A percentile compares a stretch with the other conserved stretches of the same genome.
Evolutionary conservation across 1,284 basidiomycete genomes (phyloP).

Genomic region (Tilletia indica): DNA sequence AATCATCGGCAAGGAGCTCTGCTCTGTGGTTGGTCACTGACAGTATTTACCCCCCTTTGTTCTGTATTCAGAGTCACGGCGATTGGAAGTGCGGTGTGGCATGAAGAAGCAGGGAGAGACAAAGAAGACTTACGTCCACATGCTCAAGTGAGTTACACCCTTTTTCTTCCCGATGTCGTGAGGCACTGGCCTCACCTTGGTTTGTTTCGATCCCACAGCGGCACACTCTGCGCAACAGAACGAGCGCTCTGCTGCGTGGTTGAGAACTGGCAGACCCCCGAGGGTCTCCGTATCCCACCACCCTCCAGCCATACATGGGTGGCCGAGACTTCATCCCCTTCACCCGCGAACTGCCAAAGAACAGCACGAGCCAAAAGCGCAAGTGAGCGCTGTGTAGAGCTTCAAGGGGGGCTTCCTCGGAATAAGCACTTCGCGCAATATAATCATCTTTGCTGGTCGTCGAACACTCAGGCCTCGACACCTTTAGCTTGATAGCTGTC

Average conservation of each 20-base stretch:
- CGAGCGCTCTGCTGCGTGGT: slow-evolving; percentile 93
- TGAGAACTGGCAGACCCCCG: slow-evolving; percentile 97
- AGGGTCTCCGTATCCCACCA: slow-evolving; percentile 87
- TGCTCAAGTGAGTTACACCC: slow-evolving; percentile 40
- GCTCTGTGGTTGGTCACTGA: not conserved
- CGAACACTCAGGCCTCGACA: too few species aligned
- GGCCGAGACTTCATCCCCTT: slow-evolving; percentile 90
- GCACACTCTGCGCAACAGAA: slow-evolving; percentile 94
- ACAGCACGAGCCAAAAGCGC: slow-evolving; percentile 10
- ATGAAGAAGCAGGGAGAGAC: slow-evolving; percentile 55
- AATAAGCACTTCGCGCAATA: too few species aligned
- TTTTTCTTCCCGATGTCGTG: too few species aligned
- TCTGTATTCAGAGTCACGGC: slow-evolving; percentile 33
- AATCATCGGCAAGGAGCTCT: not conserved
- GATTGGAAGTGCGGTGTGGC: slow-evolving; percentile 51
- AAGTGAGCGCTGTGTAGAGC: not conserved
- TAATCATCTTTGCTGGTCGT: too few species aligned
- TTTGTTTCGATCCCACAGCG: slow-evolving; percentile 77
- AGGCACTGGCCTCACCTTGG: too few species aligned
- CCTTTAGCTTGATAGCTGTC: too few species aligned
- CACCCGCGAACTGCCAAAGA: slow-evolving; percentile 60
- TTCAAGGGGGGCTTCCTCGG: too few species aligned
- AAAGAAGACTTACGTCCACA: slow-evolving; percentile 54
- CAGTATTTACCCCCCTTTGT: not conserved
- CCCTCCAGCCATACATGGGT: slow-evolving; percentile 91